These are phyloP conservation scores for Triangularia setosa DNA, from an alignment of 2,329 filamentous ascomycete genomes.

Conservation along the genomic window DNA sequence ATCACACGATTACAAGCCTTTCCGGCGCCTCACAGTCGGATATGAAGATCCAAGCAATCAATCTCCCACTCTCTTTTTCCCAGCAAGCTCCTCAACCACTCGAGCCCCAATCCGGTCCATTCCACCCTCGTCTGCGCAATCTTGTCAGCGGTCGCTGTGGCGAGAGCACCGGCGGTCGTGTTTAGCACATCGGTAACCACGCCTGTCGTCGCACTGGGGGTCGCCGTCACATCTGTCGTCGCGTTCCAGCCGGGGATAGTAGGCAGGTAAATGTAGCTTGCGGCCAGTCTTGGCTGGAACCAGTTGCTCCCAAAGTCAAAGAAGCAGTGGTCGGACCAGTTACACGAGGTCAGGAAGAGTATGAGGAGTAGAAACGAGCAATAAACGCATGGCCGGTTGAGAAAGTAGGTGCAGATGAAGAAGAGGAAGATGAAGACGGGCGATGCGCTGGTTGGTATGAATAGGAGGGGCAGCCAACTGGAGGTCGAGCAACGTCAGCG, in stretches of 20 bases:
- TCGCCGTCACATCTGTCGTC: slow-evolving; percentile 22
- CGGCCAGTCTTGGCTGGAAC: slow-evolving; percentile 73
- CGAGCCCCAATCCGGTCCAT: slow-evolving; percentile 74
- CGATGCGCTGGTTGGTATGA: slow-evolving; percentile 82
- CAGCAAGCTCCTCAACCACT: slow-evolving; percentile 79
- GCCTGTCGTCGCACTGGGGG: slow-evolving; percentile 43
- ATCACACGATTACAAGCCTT: neutral
- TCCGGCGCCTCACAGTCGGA: slow-evolving; percentile 56
- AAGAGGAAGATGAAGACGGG: slow-evolving; percentile 83
- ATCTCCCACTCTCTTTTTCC: slow-evolving; percentile 85
- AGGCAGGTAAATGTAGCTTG: slow-evolving; percentile 29
- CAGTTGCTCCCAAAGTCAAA: slow-evolving; percentile 90
- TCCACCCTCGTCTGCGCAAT: slow-evolving; percentile 52
- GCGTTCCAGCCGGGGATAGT: slow-evolving; percentile 26
- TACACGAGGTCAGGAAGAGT: slow-evolving; percentile 86
- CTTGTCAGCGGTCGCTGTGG: slow-evolving; percentile 63
- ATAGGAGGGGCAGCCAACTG: slow-evolving; percentile 83
- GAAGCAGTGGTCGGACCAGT: slow-evolving; percentile 87
- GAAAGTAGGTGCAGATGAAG: slow-evolving; percentile 89
- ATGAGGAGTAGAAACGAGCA: slow-evolving; percentile 94
- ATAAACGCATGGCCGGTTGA: slow-evolving; percentile 96
- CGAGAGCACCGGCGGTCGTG: slow-evolving; percentile 65
- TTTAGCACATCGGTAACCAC: slow-evolving; percentile 55
- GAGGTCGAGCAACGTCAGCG: slow-evolving; percentile 8
- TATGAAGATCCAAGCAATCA: slow-evolving; percentile 84